Conservation (phyloP, 371 early-diverging fungal genomes). For the Mucor piriformis region DNA sequence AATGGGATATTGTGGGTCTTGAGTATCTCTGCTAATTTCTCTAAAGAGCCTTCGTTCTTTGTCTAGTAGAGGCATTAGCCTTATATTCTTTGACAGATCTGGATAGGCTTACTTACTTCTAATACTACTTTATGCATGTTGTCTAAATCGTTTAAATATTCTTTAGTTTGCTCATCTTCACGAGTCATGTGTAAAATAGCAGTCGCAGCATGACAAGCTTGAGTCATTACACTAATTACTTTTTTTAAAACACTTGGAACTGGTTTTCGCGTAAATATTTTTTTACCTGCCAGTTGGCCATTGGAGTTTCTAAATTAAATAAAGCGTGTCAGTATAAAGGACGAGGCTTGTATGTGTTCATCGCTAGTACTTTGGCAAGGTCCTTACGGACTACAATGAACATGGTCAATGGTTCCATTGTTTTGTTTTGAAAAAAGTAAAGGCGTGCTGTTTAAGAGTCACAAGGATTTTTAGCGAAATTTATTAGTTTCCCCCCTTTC, state of each 20-base stretch:
- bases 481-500: not conserved
- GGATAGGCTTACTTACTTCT: too few relatives aligned
- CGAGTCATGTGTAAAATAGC: constrained; percentile 68
- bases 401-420: constrained; percentile 71
- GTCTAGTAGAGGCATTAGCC: constrained; percentile 56
- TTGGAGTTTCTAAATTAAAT: constrained; percentile 49
- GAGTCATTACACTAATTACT: constrained; percentile 83
- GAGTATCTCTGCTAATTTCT: constrained; percentile 61
- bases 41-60: constrained; percentile 71
- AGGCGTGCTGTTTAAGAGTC: not conserved
- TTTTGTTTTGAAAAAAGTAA: not conserved
- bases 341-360: not conserved
- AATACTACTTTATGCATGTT: constrained; percentile 83
- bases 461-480: not conserved
- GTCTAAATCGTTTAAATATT: constrained; percentile 66
- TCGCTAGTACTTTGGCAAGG: constrained; percentile 65
- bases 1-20: constrained; percentile 59
- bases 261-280: not conserved
- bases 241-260: not conserved
- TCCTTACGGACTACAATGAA: constrained; percentile 86
- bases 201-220: constrained; percentile 86
- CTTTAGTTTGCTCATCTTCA: constrained; percentile 28
- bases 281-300: constrained; percentile 84
- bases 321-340: not conserved
- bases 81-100: too few relatives aligned